phyloP scores from a whole-genome alignment of 768 basidiomycete species.

The Amanita thiersii region DNA sequence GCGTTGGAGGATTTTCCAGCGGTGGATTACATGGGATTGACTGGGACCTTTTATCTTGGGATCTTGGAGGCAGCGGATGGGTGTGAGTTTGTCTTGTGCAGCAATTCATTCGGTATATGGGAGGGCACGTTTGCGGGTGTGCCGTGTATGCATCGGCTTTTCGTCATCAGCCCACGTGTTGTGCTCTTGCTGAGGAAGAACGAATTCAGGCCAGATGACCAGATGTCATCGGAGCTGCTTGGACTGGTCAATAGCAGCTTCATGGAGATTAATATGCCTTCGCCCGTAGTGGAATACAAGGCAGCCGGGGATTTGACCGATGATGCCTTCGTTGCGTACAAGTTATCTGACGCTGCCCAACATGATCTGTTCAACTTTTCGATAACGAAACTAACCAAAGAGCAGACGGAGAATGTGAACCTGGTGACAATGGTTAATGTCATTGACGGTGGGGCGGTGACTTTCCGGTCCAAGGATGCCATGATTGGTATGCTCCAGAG shows the following conservation, averaged over 20 bases:
- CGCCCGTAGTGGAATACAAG: slow-evolving; percentile 10
- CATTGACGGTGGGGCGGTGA: slow-evolving; percentile 16
- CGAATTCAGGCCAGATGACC: slow-evolving; percentile 10
- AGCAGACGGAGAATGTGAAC: slow-evolving; percentile 22
- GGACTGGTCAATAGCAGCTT: slow-evolving; percentile 19
- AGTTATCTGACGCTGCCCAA: slow-evolving; percentile 12
- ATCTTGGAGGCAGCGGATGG: slow-evolving; percentile 26
- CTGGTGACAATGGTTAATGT: slow-evolving; percentile 19
- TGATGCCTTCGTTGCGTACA: neutral
- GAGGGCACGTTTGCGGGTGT: slow-evolving; percentile 20
- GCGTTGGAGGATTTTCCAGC: slow-evolving; percentile 17
- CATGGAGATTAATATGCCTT: slow-evolving; percentile 15
- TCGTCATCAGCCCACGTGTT: slow-evolving; percentile 26
- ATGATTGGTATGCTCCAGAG: slow-evolving; percentile 17
- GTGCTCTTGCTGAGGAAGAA: slow-evolving; percentile 20
- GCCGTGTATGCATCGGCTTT: slow-evolving; percentile 20
- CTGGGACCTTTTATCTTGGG: slow-evolving; percentile 23
- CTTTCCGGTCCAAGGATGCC: slow-evolving; percentile 15
- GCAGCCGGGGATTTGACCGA: slow-evolving; percentile 2
- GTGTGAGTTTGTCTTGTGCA: slow-evolving; percentile 24
- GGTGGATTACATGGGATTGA: slow-evolving; percentile 18
- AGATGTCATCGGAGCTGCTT: slow-evolving; percentile 13
- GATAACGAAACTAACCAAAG: slow-evolving; percentile 19
- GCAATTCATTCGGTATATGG: slow-evolving; percentile 24
- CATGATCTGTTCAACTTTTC: slow-evolving; percentile 20